Percentiles rank a stretch among this genome's conserved stretches.
Evolutionary conservation across 371 early-diverging fungal genomes (phyloP).

Genomic region (Cladochytrium tenue): DNA sequence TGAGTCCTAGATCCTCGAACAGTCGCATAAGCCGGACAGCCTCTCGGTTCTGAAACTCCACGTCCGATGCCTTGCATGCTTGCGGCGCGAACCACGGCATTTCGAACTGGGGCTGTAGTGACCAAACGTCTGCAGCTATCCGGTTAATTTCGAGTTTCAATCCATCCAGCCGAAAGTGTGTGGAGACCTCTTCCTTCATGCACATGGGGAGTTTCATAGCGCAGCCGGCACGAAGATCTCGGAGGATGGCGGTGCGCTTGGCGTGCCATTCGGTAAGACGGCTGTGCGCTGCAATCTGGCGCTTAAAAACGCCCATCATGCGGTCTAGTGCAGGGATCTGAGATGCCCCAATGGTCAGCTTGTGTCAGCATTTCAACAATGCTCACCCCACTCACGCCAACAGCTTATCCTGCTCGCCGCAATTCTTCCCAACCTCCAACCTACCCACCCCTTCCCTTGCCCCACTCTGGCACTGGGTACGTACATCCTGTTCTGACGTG

Average conservation of each 20-base stretch:
- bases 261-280: background rate
- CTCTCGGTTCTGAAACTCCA: background rate
- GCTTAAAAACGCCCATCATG: background rate
- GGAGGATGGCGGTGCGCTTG: background rate
- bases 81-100: background rate
- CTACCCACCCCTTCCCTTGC: too few species aligned
- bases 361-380: too few species aligned
- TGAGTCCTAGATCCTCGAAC: background rate
- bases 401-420: background rate
- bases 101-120: background rate
- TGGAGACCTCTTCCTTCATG: background rate
- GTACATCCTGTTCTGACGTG: too few species aligned
- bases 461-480: too few species aligned
- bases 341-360: too few species aligned
- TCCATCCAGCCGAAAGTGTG: background rate
- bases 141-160: background rate
- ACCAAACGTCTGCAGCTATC: background rate
- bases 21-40: background rate
- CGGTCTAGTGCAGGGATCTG: background rate
- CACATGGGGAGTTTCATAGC: background rate
- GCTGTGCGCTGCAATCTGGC: background rate
- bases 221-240: background rate
- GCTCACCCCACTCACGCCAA: too few species aligned
- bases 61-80: background rate
- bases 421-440: background rate